Evolutionary conservation across 1,284 basidiomycete genomes (phyloP), one percentile per base, ranked within the genome.

Genomic region (Taiwanofungus camphoratus): DNA sequence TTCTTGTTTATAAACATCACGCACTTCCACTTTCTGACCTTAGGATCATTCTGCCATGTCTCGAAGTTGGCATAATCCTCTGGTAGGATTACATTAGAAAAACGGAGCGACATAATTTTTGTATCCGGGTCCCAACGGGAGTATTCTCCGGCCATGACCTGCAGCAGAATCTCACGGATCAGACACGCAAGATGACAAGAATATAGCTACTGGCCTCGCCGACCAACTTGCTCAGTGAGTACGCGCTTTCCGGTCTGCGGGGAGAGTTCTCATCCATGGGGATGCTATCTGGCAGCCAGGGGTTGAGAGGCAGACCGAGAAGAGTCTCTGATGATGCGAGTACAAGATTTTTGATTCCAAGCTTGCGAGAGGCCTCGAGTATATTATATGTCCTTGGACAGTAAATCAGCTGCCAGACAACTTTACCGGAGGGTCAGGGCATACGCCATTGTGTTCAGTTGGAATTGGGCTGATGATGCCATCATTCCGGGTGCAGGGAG

Each of bases 321-420:
- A 45, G 35, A 8, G 44, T 45, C 44, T 45, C 44, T n/a, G 44
- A 45, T 19, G 44, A 45, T 12, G 44, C 44, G 13, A 45, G 39
- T 9, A 45, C 44, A 20, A 45, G 44, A 30, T 45, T 45, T 33
- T 45, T 45, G 39, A 45, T 45, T 13, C 44, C 44, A 20, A 45
- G 38, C 33, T 45, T 45, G 11, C 44, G 44, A 4, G 44, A 41
- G 11, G 44, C 44, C 44, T 45, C 44, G 8, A 45, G 44, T 20
- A 45, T 45, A 18, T 45, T 45, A 30, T 45, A 45, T 18, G 44
- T 45, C 34, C 44, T 45, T 23, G 5, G 8, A 33, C 6, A 33
- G 15, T 16, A 16, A 33, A 13, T 33, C 7, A n/a, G n/a, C n/a
- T n/a, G n/a, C n/a, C n/a, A n/a, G n/a, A n/a, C n/a, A n/a, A n/a